Conservation (phyloP, 106 monocot species). For the Dendrobium nobile region DNA sequence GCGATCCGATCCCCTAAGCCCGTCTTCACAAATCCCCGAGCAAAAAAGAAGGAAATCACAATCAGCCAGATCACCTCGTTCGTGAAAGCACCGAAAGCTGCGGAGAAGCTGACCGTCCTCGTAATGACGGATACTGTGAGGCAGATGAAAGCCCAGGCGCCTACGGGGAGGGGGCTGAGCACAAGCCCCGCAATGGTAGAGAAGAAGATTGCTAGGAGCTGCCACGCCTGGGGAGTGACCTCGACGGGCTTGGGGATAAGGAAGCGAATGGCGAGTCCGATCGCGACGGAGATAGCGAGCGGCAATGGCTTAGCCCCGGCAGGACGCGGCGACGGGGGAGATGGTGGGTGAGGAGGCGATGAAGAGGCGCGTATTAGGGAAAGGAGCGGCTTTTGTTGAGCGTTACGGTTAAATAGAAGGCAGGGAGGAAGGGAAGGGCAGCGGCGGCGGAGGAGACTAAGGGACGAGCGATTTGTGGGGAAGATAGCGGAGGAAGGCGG, state of each 20-base stretch:
- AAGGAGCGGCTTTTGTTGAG: background rate
- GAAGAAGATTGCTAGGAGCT: conserved; percentile 83
- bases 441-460: conserved; percentile 3
- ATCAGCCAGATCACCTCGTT: conserved; percentile 95
- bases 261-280: conserved; percentile 70
- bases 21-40: conserved; percentile 92
- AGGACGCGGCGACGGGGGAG: conserved; percentile 6
- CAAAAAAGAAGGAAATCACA: conserved; percentile 97
- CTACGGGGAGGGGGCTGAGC: conserved; percentile 78
- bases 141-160: conserved; percentile 86
- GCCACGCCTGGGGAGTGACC: conserved; percentile 76
- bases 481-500: conserved; percentile 8
- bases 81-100: conserved; percentile 78
- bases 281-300: conserved; percentile 49
- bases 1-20: conserved; percentile 84
- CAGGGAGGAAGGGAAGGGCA: background rate
- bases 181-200: conserved; percentile 87
- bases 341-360: conserved; percentile 7
- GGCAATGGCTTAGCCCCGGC: conserved; percentile 64
- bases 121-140: conserved; percentile 59
- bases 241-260: conserved; percentile 63
- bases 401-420: conserved; percentile 2
- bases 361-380: conserved; percentile 3
- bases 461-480: conserved; percentile 7
- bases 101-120: conserved; percentile 55